Conservation (phyloP, 495 filamentous ascomycete species). For the Schizothecium vesticola region DNA sequence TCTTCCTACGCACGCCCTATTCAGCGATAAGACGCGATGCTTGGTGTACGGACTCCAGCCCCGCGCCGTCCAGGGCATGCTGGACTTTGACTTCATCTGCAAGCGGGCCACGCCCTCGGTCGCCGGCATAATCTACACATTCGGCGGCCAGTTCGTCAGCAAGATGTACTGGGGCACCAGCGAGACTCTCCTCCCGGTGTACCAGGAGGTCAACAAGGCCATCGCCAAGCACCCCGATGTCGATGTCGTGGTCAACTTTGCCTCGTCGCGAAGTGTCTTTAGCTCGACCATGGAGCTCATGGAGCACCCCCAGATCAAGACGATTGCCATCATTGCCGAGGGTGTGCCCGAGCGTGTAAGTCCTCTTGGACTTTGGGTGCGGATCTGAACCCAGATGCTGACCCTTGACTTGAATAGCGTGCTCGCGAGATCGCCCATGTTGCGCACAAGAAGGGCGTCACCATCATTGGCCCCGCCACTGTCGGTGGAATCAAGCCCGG, state of each 20-base stretch:
- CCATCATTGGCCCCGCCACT: slow-evolving; percentile 96
- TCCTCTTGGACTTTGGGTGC: slow-evolving; percentile 9
- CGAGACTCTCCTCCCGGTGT: slow-evolving; percentile 97
- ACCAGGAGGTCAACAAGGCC: slow-evolving; percentile 90
- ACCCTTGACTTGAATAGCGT: slow-evolving; percentile 48
- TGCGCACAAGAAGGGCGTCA: slow-evolving; percentile 95
- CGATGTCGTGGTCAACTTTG: slow-evolving; percentile 98
- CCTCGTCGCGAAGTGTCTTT: slow-evolving; percentile 97
- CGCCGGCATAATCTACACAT: slow-evolving; percentile 99
- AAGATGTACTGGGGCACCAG: slow-evolving; percentile 99
- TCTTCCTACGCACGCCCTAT: slow-evolving; percentile 74
- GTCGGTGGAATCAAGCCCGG: slow-evolving; percentile 99
- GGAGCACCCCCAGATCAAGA: slow-evolving; percentile 93
- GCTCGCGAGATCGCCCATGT: slow-evolving; percentile 95
- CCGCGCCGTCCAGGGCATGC: slow-evolving; percentile 97
- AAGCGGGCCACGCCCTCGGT: slow-evolving; percentile 94
- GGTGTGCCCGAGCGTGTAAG: slow-evolving; percentile 96
- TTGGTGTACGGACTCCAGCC: slow-evolving; percentile 99
- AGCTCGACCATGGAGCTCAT: slow-evolving; percentile 97
- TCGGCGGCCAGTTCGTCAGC: slow-evolving; percentile 98
- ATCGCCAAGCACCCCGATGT: slow-evolving; percentile 96
- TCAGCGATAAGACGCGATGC: slow-evolving; percentile 99
- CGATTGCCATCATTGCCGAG: slow-evolving; percentile 98
- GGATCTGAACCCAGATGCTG: neutral
- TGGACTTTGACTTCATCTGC: slow-evolving; percentile 99